Evolutionary conservation across 2,329 filamentous ascomycete genomes (phyloP), one percentile per base, ranked within the genome.

Genomic region (Penicillium sp.): DNA sequence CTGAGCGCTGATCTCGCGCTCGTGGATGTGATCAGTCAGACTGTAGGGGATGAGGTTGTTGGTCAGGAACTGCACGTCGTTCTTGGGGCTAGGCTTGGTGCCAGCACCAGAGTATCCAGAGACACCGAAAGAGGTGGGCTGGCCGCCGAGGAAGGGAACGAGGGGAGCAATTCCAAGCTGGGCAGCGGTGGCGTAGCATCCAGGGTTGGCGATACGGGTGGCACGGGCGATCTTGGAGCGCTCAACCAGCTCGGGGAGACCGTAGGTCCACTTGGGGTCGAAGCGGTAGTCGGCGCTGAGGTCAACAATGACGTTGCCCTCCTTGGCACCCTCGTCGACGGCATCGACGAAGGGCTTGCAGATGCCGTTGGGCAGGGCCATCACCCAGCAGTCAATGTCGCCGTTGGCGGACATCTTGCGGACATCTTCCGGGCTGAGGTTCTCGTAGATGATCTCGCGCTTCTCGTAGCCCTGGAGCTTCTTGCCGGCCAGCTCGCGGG

Each of bases 261-360:
- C 91, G 68, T 97, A 97, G 0, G 89, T 90, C 92, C 92, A 96
- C 22, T 82, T 81, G 53, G 81, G 77, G 69, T 96, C 88, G 72
- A 97, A 97, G 47, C 93, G 87, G 76, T 96, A 95, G 77, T 99
- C 94, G 56, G 94, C 94, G n/a, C 92, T 96, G 34, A 99, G 83
- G 72, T 99, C 94, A 43, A 99, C 82, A 62, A 97, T 89, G 39
- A 97, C 79, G 64, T 89, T 92, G 58, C 83, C 83, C 66, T 81
- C 78, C 48, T 84, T 82, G 54, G 85, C 85, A 31, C 82, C 84
- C 67, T 88, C 83, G 64, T 92, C 84, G 49, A 97, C 84, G 7
- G 93, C 93, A 60, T 97, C 90, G 9, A 97, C 88, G 64, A 88
- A 99, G 0, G 94, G 92, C 77, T 92, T 89, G 84, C 91, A 97